These are phyloP conservation scores for Wickerhamomyces chaumierensis DNA, from an alignment of 805 yeast species.

Conservation along the genomic window DNA sequence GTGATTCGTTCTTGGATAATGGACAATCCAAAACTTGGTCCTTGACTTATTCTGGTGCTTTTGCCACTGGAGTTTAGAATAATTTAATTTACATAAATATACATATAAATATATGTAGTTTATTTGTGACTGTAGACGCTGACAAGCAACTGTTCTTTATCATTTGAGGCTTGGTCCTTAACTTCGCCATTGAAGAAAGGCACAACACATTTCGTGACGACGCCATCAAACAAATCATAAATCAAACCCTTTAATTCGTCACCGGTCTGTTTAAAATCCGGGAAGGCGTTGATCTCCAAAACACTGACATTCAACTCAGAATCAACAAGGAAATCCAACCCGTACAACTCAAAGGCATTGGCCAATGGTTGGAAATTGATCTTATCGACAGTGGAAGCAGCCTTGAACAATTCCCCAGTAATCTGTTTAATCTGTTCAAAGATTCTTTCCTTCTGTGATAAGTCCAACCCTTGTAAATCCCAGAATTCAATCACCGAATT, in stretches of 20 bases:
- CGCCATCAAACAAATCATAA: conserved; percentile 50
- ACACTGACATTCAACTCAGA: conserved; percentile 41
- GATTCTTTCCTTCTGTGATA: conserved; percentile 28
- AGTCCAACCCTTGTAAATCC: conserved; percentile 33
- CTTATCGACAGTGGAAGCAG: conserved; percentile 72
- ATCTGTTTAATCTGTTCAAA: conserved; percentile 46
- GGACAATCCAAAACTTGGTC: conserved; percentile 90
- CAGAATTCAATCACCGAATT: conserved; percentile 55
- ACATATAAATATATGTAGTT: no score
- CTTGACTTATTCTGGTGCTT: conserved; percentile 54
- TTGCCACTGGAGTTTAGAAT: conserved; percentile 10
- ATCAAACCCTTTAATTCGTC: conserved; percentile 55
- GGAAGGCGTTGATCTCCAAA: conserved; percentile 85
- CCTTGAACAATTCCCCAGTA: conserved; percentile 62
- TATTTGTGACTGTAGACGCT: neutral
- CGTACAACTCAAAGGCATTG: conserved; percentile 81
- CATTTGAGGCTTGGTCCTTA: neutral
- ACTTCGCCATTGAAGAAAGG: conserved; percentile 29
- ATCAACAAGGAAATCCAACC: conserved; percentile 78
- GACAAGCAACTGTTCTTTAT: neutral
- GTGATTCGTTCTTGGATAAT: conserved; percentile 49
- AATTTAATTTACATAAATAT: no score
- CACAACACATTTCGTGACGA: conserved; percentile 34
- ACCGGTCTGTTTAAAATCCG: conserved; percentile 96
- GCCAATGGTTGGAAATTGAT: conserved; percentile 74